Base-by-base conservation (phyloP, 768 basidiomycete species). In the Lactarius tabidus region DNA sequence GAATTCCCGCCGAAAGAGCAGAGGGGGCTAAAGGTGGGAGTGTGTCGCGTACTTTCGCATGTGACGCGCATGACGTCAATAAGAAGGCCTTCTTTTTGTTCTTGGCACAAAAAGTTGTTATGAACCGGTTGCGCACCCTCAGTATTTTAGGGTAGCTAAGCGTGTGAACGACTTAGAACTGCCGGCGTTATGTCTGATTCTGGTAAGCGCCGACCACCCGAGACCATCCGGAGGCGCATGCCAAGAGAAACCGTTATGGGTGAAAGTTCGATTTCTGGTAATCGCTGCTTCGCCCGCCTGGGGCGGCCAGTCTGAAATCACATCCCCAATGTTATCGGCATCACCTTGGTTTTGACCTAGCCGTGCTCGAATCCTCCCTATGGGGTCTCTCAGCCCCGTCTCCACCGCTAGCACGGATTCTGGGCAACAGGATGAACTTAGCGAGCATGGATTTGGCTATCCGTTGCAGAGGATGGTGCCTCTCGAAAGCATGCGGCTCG, bases 11-110 rank as follows among this genome's bases (percentile, higher is more conserved):
- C 74, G 36, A 71, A 70, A 59, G 74, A 75, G n/a, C 71, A 71
- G 41, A 75, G 71, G 59, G 72, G 66, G 58, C 72, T 28, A 76
- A 70, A 70, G 72, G 75, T 33, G 77, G 77, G 36, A 77, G 77
- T 59, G 67, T 70, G 60, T 70, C 77, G 20, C 75, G 72, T 36
- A 76, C 76, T 20, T 77, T 77, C 69, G 72, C 15, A 14, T 48
- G 15, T 62, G 31, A 53, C 12, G 17, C 29, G 2, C 33, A 8
- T 35, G 55, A 17, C 20, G 33, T 56, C 33, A 6, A 8, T 9
- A 23, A 35, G 23, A 57, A 29, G n/a, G 14, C 26, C 48, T 23
- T 45, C 10, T 48, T 26, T 23, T 51, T 53, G 9, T 23, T 41
- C 38, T 33, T 56, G 41, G 20, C 38, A 18, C 6, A 3, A 7